phyloP scores from a whole-genome alignment of 129 eudicot genomes.

The Lactuca saligna region DNA sequence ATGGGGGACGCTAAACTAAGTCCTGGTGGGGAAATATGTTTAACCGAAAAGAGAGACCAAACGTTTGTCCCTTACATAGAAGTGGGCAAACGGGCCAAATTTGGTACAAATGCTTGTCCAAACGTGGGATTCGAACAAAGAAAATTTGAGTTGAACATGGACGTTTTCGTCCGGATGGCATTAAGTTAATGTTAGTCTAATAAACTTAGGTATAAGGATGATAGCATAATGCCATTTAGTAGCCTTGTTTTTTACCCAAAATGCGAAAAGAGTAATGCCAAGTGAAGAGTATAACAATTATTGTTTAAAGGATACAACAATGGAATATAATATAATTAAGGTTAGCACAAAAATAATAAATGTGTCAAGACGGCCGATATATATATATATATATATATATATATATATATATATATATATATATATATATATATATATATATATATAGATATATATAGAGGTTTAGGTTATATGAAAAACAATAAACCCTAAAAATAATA shows the following conservation, averaged over 20 bases:
- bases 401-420: conserved; percentile 4
- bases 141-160: conserved; percentile 11
- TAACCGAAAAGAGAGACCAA: neutral
- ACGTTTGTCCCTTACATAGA: conserved; percentile 16
- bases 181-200: neutral
- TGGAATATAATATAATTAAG: neutral
- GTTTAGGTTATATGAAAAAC: too few relatives aligned
- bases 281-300: conserved; percentile 11
- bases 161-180: conserved; percentile 8
- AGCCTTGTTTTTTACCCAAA: conserved; percentile 17
- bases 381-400: neutral
- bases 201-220: conserved; percentile 3
- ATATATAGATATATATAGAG: too few relatives aligned
- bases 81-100: conserved; percentile 22
- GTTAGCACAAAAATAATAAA: conserved; percentile 15
- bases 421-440: too few relatives aligned
- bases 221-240: conserved; percentile 13
- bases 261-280: conserved; percentile 23
- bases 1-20: neutral
- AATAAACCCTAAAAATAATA: too few relatives aligned
- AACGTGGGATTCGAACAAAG: conserved; percentile 4
- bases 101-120: conserved; percentile 23
- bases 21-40: neutral
- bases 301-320: conserved; percentile 2
- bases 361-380: conserved; percentile 24